Evolutionary conservation across 192 early-diverging fungal genomes (phyloP), one percentile per base, ranked within the genome.

Genomic region (Cladochytrium replicatum): DNA sequence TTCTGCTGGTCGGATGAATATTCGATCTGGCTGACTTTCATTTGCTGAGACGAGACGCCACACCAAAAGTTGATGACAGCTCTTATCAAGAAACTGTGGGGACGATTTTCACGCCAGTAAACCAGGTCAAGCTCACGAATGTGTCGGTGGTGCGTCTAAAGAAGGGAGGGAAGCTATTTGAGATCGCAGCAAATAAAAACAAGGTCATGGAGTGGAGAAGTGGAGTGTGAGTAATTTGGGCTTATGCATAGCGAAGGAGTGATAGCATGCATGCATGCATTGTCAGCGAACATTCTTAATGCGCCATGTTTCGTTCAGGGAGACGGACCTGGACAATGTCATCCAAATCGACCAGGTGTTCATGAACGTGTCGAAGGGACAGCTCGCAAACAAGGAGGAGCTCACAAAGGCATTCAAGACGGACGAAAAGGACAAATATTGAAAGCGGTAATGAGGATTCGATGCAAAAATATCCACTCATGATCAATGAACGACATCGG

Each of bases 121-220:
- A 57, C 31, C 51, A 66, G 50, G 42, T 78, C 54, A 84, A 83
- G 43, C 69, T 99, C 32, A 96, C 95, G 39, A 99, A 99, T 60
- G 93, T 99, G 40, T 93, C 93, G 5, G 63, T 96, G 29, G 96
- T 99, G 13, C 86, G 90, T 30, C 69, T 96, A 48, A 86, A 87
- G 55, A 96, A 93, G 68, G 93, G 91, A 25, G 96, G 96, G 32
- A 95, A 92, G 65, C 81, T 93, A 27, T 99, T 97, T 52, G 96
- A 99, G 61, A 78, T 99, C 31, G 96, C 96, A 7, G 95, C 89
- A 64, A 97, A 97, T 70, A 96, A 95, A 61, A 99, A 97, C 75
- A 97, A 99, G 64, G 93, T 95, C 27, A 66, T 87, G 48, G 93
- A 99, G 66, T 96, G 90, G 90, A 72, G 93, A 31, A 88, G 72